Conservation (phyloP, 2,329 filamentous ascomycete genomes). For the Pseudogymnoascus sp. region DNA sequence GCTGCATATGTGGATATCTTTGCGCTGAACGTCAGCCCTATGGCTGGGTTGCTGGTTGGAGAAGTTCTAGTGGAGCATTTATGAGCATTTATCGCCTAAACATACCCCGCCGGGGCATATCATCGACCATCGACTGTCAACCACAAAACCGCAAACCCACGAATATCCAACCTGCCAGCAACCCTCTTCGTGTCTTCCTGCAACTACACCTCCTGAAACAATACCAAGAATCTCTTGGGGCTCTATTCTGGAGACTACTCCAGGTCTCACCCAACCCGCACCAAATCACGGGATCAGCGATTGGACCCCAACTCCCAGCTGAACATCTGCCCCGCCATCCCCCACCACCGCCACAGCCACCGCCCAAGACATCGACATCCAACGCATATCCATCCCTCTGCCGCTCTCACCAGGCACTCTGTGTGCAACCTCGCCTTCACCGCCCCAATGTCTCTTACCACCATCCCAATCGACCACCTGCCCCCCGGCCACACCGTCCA, state of each 20-base stretch:
- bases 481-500: slow-evolving; percentile 61
- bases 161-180: background rate
- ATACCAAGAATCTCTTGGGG: background rate
- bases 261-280: background rate
- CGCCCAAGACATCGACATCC: background rate
- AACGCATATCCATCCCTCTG: background rate
- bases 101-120: slow-evolving; percentile 5
- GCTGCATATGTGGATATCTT: slow-evolving; percentile 1
- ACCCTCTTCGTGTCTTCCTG: background rate
- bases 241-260: background rate
- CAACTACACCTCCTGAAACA: background rate
- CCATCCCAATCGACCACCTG: slow-evolving; percentile 67
- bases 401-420: background rate
- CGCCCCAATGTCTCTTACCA: slow-evolving; percentile 46
- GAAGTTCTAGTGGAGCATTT: background rate
- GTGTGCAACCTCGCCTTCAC: background rate
- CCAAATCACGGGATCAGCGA: background rate
- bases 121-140: background rate
- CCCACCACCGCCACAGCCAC: background rate
- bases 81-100: slow-evolving; percentile 3
- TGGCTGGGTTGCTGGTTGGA: background rate
- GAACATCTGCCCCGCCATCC: slow-evolving; percentile 1
- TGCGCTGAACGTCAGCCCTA: background rate
- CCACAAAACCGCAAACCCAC: background rate
- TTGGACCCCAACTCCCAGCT: background rate